Percentiles rank a stretch among this genome's conserved stretches.
phyloP scores from a whole-genome alignment of 106 monocot genomes.

The Phalaenopsis aphrodite region DNA sequence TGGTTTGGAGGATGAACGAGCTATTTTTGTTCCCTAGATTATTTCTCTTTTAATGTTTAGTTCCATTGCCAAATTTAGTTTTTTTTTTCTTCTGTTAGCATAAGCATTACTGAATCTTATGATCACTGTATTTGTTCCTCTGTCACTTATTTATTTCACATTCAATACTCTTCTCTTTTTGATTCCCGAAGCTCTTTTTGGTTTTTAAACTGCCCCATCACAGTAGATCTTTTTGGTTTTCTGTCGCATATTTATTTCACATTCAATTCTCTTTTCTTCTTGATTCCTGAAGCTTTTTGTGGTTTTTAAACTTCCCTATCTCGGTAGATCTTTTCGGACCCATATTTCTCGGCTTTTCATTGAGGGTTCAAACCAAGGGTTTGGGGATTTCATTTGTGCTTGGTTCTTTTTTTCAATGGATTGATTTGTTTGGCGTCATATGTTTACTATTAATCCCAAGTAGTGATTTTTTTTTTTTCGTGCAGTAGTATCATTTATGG shows the following conservation, averaged over 20 bases:
- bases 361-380: background rate
- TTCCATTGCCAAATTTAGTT: background rate
- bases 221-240: background rate
- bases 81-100: background rate
- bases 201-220: background rate
- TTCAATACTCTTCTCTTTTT: background rate
- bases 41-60: background rate
- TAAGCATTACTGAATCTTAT: background rate
- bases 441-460: too few species aligned
- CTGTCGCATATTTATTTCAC: background rate
- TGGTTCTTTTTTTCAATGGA: background rate
- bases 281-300: background rate
- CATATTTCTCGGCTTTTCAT: background rate
- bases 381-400: background rate
- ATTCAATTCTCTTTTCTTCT: background rate
- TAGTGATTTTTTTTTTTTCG: too few species aligned
- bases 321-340: background rate
- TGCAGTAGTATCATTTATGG: too few species aligned
- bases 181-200: background rate
- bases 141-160: background rate
- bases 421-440: background rate
- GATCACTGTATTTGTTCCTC: background rate
- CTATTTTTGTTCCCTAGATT: background rate
- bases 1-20: background rate
- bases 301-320: background rate